Conservation (phyloP, 345 rosid genomes). For the Linum tenue region DNA sequence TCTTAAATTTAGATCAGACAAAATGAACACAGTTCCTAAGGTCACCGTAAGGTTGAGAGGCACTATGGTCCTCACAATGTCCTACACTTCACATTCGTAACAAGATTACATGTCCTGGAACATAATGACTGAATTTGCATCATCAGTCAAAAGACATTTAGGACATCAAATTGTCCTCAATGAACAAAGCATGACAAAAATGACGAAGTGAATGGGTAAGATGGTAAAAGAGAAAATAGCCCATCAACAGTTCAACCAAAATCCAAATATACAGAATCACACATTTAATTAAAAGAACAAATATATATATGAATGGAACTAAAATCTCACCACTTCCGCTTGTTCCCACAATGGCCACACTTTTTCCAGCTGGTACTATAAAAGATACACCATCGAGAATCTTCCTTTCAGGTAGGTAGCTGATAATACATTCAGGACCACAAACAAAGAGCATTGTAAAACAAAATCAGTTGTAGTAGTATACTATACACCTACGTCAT, state of each 20-base stretch:
- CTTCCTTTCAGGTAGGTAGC: slow-evolving; percentile 78
- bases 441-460: slow-evolving; percentile 9
- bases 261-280: too few species aligned
- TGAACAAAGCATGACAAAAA: background rate
- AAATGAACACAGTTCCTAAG: background rate
- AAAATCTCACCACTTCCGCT: slow-evolving; percentile 83
- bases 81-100: background rate
- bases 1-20: background rate
- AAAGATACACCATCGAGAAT: slow-evolving; percentile 89
- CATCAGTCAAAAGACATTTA: background rate
- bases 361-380: slow-evolving; percentile 82
- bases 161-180: background rate
- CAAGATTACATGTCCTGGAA: background rate
- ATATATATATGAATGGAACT: too few species aligned
- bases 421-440: slow-evolving; percentile 25
- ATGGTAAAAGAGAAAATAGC: too few species aligned
- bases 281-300: too few species aligned
- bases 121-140: background rate
- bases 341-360: slow-evolving; percentile 98
- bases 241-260: too few species aligned
- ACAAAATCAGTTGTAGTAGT: background rate
- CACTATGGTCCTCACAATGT: background rate
- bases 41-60: background rate
- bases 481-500: background rate
- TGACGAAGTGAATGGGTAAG: too few species aligned